A percentile compares a stretch with the other conserved stretches of the same genome.
Conservation (phyloP, 2,329 filamentous ascomycete genomes). For the Pleomassaria siparia region DNA sequence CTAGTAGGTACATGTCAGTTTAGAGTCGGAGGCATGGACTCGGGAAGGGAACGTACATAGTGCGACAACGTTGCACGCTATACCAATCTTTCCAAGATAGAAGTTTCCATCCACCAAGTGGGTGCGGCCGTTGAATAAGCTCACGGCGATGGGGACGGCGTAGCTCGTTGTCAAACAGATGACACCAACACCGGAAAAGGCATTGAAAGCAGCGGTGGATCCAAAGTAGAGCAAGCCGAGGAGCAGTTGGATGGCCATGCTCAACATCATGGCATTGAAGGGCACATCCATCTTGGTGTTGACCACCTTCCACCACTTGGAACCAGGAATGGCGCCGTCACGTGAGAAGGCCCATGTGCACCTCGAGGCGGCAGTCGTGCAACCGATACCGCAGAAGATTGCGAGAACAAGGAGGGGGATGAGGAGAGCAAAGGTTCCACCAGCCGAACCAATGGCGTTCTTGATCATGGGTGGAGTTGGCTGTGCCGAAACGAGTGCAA, state of each 20-base stretch:
- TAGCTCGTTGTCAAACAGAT: conserved; percentile 71
- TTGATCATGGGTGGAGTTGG: conserved; percentile 67
- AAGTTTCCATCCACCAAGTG: conserved; percentile 61
- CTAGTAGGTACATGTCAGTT: conserved; percentile 12
- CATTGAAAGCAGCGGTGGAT: conserved; percentile 69
- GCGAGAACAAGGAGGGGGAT: conserved; percentile 67
- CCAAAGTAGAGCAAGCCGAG: conserved; percentile 71
- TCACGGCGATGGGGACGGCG: conserved; percentile 66
- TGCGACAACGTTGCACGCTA: conserved; percentile 65
- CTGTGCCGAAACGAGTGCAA: conserved; percentile 58
- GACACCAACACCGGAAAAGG: conserved; percentile 70
- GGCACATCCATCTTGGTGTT: conserved; percentile 65
- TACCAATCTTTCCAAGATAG: conserved; percentile 63
- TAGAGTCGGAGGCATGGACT: neutral
- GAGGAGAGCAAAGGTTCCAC: conserved; percentile 63
- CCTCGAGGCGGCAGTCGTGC: conserved; percentile 68
- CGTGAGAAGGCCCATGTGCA: conserved; percentile 71
- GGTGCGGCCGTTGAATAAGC: conserved; percentile 61
- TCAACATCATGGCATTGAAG: conserved; percentile 72
- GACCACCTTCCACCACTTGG: conserved; percentile 61
- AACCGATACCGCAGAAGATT: conserved; percentile 68
- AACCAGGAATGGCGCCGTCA: conserved; percentile 69
- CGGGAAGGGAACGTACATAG: conserved; percentile 52
- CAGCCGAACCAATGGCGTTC: conserved; percentile 61
- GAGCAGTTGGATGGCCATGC: conserved; percentile 64